Percentiles rank a stretch among this genome's conserved stretches.
These are phyloP conservation scores for Perkinsus chesapeaki DNA, from an alignment of 169 alveolate genomes.

Conservation along the genomic window DNA sequence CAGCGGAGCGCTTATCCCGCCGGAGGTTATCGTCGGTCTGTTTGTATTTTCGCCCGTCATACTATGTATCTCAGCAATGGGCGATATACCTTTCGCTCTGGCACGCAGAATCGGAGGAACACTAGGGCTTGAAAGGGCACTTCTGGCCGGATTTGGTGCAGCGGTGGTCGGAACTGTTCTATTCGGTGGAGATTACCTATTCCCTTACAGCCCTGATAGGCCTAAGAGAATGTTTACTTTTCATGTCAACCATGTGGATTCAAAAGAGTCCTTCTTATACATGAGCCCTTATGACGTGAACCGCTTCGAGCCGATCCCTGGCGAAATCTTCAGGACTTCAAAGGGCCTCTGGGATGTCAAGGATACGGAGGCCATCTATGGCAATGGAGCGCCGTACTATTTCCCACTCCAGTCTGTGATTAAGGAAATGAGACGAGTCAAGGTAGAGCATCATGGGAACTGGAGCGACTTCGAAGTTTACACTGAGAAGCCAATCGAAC, in stretches of 20 bases:
- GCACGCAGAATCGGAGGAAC: background rate
- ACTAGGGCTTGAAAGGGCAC: background rate
- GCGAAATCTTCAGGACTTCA: background rate
- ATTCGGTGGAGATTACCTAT: background rate
- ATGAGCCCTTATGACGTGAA: background rate
- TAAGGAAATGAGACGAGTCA: background rate
- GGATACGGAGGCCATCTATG: background rate
- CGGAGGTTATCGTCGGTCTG: background rate
- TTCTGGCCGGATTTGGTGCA: background rate
- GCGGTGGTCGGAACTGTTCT: background rate
- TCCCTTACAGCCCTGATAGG: background rate
- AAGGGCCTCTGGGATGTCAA: background rate
- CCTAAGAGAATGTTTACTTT: background rate
- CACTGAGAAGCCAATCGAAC: background rate
- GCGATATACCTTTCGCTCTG: background rate
- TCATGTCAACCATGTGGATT: background rate
- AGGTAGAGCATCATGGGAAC: background rate
- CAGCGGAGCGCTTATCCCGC: background rate
- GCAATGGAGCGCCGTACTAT: background rate
- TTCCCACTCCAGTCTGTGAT: background rate
- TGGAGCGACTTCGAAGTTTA: background rate
- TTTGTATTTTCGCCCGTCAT: background rate
- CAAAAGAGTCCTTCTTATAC: background rate
- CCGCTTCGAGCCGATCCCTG: background rate
- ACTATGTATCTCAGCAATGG: background rate